Evolutionary conservation across 345 rosid species (phyloP), one percentile per base, ranked within the genome.

Genomic region (Citrus maxima): DNA sequence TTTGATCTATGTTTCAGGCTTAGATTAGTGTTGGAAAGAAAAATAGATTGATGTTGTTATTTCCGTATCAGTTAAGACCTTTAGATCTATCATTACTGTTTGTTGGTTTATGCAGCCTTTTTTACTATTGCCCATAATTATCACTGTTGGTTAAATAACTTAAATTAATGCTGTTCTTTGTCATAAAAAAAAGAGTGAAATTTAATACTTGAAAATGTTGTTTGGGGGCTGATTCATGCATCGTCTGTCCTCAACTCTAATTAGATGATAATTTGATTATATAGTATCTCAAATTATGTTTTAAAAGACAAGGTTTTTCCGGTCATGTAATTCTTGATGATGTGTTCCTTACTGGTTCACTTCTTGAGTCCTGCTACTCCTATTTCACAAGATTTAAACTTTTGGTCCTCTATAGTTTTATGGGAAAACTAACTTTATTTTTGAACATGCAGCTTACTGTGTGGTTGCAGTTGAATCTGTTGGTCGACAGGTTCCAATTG

Each of bases 381-480:
- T 54, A 5, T n/a, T 34, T 76, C 10, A 30, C 4, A 7, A 14
- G 34, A 51, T 16, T 28, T 51, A 4, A 49, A 10, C 16, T 51
- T 3, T 51, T 51, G 34, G 46, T 32, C 54, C 49, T 22, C 55
- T 67, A 34, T 67, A 34, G 18, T 49, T 49, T 56, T 0, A 12
- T 56, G 56, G 13, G 60, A 32, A 61, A 32, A 16, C 67, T 35
- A 70, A 74, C 38, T 70, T 18, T 7, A 62, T 76, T 22, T 27
- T 19, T 58, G 62, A 66, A 77, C 62, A 21, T 80, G 88, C 92
- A 90, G 94, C 88, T 27, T 90, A 82, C 77, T 90, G 94, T 71
- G 92, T 90, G 75, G 95, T 88, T 78, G 95, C 93, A 10, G 89
- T 83, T 51, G 91, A 91, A 72, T 86, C 93, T 61, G 81, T 82